Evolutionary conservation across 2,329 filamentous ascomycete genomes (phyloP).

Genomic region (Monosporascus cannonballus): DNA sequence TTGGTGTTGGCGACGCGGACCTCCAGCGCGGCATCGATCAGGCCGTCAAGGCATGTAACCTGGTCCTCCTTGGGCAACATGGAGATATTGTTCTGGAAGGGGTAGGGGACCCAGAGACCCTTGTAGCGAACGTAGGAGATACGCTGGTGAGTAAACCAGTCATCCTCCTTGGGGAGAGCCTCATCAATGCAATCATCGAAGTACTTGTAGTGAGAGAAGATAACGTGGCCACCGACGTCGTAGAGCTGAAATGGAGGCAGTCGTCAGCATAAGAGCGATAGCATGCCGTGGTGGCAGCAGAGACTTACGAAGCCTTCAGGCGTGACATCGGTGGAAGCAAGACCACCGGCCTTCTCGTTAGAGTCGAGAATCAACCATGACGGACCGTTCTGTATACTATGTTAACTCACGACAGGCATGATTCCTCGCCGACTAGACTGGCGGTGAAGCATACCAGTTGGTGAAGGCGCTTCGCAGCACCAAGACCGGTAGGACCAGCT

Average conservation of each 20-base stretch:
- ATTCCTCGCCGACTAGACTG: constrained; percentile 14
- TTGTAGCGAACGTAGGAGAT: constrained; percentile 99
- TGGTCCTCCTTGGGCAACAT: constrained; percentile 97
- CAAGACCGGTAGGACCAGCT: constrained; percentile 92
- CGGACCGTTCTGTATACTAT: constrained; percentile 62
- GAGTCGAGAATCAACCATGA: constrained; percentile 97
- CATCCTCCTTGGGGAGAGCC: constrained; percentile 84
- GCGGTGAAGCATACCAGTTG: constrained; percentile 68
- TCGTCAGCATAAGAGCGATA: constrained; percentile 10
- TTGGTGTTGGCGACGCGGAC: constrained; percentile 82
- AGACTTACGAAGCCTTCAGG: constrained; percentile 91
- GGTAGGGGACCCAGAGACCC: constrained; percentile 94
- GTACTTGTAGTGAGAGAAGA: constrained; percentile 99
- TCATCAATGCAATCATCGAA: constrained; percentile 99
- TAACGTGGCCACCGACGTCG: constrained; percentile 96
- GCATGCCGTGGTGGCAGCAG: neutral
- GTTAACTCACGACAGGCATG: constrained; percentile 16
- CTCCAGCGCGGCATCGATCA: constrained; percentile 91
- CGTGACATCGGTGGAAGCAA: constrained; percentile 91
- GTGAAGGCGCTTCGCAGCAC: constrained; percentile 95
- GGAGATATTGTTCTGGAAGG: constrained; percentile 99
- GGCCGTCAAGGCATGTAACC: constrained; percentile 85
- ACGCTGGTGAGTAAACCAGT: constrained; percentile 97
- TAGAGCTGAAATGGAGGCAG: constrained; percentile 61
- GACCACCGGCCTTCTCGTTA: constrained; percentile 85